Conservation (phyloP, 2,329 filamentous ascomycete species). For the Cytospora chrysosperma region DNA sequence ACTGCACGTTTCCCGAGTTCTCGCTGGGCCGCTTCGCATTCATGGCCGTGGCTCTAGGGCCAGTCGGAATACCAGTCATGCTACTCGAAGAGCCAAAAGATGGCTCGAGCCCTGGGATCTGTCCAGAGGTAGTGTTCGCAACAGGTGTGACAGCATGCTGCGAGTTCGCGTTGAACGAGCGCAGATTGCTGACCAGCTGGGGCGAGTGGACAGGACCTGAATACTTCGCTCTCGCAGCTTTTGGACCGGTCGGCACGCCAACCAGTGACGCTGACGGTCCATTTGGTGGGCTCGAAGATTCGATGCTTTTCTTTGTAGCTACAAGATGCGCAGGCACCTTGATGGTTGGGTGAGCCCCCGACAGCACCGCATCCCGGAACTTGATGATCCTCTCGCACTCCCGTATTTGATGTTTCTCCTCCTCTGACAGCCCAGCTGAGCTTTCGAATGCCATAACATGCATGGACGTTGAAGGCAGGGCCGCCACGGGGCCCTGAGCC, state of each 20-base stretch:
- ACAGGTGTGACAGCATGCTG: constrained; percentile 34
- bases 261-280: constrained; percentile 12
- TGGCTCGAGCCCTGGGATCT: constrained; percentile 27
- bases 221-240: constrained; percentile 19
- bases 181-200: constrained; percentile 32
- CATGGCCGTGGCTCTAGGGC: constrained; percentile 31
- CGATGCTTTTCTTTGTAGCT: constrained; percentile 27
- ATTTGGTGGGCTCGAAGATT: constrained; percentile 27
- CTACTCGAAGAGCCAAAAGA: constrained; percentile 4
- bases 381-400: constrained; percentile 79
- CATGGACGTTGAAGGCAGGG: constrained; percentile 13
- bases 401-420: constrained; percentile 56
- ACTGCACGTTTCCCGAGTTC: constrained; percentile 57
- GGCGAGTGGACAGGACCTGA: constrained; percentile 17
- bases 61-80: constrained; percentile 14
- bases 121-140: constrained; percentile 16
- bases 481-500: constrained; percentile 25
- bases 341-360: constrained; percentile 69
- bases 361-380: constrained; percentile 77
- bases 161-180: constrained; percentile 39
- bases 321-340: constrained; percentile 49
- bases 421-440: constrained; percentile 37
- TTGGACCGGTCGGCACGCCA: constrained; percentile 21
- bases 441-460: constrained; percentile 10
- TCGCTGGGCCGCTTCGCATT: constrained; percentile 40